Evolutionary conservation across 768 basidiomycete species (phyloP), one percentile per base, ranked within the genome.

Genomic region (Hydnomerulius pinastri): DNA sequence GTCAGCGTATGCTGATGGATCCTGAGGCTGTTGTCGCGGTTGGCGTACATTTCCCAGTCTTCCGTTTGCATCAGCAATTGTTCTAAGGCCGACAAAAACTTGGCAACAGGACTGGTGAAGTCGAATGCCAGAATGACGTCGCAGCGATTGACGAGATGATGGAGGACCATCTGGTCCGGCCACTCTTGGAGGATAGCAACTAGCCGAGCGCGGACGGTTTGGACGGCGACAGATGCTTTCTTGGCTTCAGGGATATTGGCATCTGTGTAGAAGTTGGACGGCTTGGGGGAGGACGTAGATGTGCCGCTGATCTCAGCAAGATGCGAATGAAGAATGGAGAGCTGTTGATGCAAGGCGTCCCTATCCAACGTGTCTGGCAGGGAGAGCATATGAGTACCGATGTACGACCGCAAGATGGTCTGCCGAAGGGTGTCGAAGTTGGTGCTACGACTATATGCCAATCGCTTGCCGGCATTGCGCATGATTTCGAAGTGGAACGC

Each of bases 131-230:
- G 71, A 51, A 93, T 77, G 7, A 73, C 66, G 33, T 86, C 77
- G 60, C 88, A 93, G 27, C 87, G 85, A 48, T 79, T 79, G 29
- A 75, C 73, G 29, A 99, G 77, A 64, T 96, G 86, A 24, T 87
- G 89, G n/a, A 97, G 76, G 8, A 98, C 91, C 87, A 95, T 93
- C 66, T 99, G 97, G 55, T 98, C 96, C 0, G 97, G 96, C 94
- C 93, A 99, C 57, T 93, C 87, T 53, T 75, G 70, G 21, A 87
- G 76, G 17, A 97, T 74, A 2, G 29, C 51, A 12, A 71, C 58
- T 24, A 98, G 73, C 2, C 85, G 81, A 4, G 49, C 49, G 39
- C 73, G 73, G 17, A 96, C 74, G 4, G 73, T 59, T 4, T 62
- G 57, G 8, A 96, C 63, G 12, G 87, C 63, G 0, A 62, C 64